Percentiles rank a stretch among this genome's conserved stretches.
phyloP scores from a whole-genome alignment of 371 early-diverging fungal genomes.

The Apophysomyces trapeziformis region DNA sequence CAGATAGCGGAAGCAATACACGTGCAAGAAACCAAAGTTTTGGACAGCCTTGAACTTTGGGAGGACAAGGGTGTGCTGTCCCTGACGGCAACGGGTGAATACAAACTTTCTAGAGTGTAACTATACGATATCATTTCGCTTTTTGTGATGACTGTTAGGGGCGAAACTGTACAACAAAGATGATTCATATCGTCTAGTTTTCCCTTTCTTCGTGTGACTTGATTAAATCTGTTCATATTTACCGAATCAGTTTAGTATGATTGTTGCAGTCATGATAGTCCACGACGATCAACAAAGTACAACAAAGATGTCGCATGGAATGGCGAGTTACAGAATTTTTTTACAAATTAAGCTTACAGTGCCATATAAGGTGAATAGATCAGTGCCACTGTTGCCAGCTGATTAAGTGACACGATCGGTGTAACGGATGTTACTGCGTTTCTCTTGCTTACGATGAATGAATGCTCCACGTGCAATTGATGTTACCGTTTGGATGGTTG shows the following conservation, averaged over 20 bases:
- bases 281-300: background rate
- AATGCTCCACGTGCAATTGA: background rate
- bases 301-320: background rate
- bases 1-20: conserved; percentile 19
- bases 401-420: conserved; percentile 3
- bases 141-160: too few species aligned
- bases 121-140: background rate
- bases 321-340: background rate
- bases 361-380: background rate
- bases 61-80: conserved; percentile 20
- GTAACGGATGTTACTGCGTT: background rate
- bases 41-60: conserved; percentile 32
- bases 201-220: background rate
- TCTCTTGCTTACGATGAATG: too few species aligned
- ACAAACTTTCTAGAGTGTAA: conserved; percentile 24
- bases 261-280: background rate
- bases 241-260: background rate
- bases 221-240: conserved; percentile 7
- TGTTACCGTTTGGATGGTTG: background rate
- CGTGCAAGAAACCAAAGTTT: conserved; percentile 12
- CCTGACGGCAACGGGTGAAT: conserved; percentile 23
- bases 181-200: background rate
- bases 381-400: background rate
- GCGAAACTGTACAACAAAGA: conserved; percentile 1
- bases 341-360: background rate